Evolutionary conservation across 495 filamentous ascomycete species (phyloP), one percentile per base, ranked within the genome.

Genomic region (Astrothelium subdiscretum): DNA sequence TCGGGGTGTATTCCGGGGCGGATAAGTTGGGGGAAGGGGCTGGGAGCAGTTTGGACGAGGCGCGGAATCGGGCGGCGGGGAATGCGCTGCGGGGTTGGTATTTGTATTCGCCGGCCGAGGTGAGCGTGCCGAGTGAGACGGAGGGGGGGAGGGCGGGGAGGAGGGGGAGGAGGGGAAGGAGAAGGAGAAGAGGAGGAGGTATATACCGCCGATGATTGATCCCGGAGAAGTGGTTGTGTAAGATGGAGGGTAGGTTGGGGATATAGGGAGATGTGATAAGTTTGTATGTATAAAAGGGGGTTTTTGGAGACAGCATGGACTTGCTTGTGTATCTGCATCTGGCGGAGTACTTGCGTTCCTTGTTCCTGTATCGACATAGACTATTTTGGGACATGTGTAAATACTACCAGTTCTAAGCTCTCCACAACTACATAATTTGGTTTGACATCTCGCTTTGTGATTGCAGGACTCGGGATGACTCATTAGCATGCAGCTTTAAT

Each of bases 81-180:
- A 83, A 87, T 59, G 84, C 92, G 20, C 77, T 98, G 67, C 95
- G 95, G 79, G 79, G 83, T 20, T 98, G 95, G 95, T 98, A 97
- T 75, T 78, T 97, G 62, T 98, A 98, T 75, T 89, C 83, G 72
- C 94, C 94, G 12, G 62, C 83, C 51, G 75, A 67, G 59, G 83
- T 85, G 15, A 79, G 81, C 42, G 79, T 96, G 57, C 94, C 94
- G 29, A 95, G 89, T 73, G 85, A 91, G 52, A 88, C 85, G 74
- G 86, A 95, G 66, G 83, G 79, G 43, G 75, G 62, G 43, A 54
- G 61, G 22, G 61, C 63, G 22, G 66, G 61, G 15, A 74, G 82
- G 62, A 78, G 76, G 22, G 80, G 80, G 60, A 74, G 72, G n/a
- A n/a, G n/a, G n/a, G 57, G 66, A 65, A 35, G 65, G 63, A 20